Conservation (phyloP, 2,329 filamentous ascomycete genomes). For the Pseudogymnoascus sp. region DNA sequence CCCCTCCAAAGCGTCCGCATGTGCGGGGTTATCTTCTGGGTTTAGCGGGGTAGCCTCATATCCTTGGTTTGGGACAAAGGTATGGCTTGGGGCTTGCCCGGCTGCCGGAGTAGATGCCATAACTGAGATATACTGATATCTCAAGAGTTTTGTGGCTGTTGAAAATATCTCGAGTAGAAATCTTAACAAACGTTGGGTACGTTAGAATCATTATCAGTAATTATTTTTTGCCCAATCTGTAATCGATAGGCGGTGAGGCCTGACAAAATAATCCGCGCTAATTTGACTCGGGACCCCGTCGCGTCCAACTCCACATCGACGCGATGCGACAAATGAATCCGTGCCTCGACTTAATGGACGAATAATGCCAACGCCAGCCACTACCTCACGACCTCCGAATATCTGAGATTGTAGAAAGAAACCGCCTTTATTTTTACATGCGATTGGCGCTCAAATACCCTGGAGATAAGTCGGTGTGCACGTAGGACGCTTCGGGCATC, state of each 20-base stretch:
- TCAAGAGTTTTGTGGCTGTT: neutral
- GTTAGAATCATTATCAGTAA: constrained; percentile 4
- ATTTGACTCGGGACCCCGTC: constrained; percentile 2
- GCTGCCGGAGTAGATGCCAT: constrained; percentile 30
- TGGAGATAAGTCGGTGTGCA: neutral
- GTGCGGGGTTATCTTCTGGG: constrained; percentile 25
- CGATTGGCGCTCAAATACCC: neutral
- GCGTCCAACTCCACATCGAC: constrained; percentile 8
- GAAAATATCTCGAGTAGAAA: neutral
- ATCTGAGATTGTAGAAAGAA: neutral
- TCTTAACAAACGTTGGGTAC: neutral
- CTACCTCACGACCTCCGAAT: neutral
- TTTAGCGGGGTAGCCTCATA: constrained; percentile 33
- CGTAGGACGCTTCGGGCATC: constrained; percentile 5
- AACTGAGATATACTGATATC: constrained; percentile 1
- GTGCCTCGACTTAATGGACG: constrained; percentile 7
- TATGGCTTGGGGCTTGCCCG: constrained; percentile 37
- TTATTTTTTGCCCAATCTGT: constrained; percentile 10
- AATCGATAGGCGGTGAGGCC: constrained; percentile 7
- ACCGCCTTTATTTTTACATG: neutral
- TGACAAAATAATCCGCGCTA: constrained; percentile 8
- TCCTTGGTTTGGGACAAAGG: constrained; percentile 40
- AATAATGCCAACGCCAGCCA: constrained; percentile 1
- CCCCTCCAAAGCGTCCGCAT: constrained; percentile 25
- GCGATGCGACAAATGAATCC: constrained; percentile 8